Evolutionary conservation across 2,329 filamentous ascomycete species (phyloP), one percentile per base, ranked within the genome.

Genomic region (Dactylonectria estremocensis): DNA sequence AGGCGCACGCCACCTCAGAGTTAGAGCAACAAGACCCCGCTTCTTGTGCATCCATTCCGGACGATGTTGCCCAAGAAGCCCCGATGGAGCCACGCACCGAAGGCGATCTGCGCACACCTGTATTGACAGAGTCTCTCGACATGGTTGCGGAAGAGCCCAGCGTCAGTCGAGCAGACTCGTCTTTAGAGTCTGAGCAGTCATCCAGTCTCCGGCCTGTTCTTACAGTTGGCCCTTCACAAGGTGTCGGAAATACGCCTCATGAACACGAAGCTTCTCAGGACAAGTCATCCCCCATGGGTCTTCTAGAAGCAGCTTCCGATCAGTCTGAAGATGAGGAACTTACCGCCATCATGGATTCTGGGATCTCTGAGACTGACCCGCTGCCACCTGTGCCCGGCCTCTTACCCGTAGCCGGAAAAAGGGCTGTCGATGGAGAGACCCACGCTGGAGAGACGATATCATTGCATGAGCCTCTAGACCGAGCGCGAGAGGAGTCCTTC

Each of bases 371-470:
- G 14, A 20, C n/a, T 11, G 55, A 20, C 20, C 16, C 31, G 16
- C 52, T 58, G 37, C 49, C 18, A 20, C 10, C 16, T 8, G 28
- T 48, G 18, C 22, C 60, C n/a, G 55, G 70, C 43, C 56, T 59
- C 20, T 57, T 60, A 20, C 59, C 59, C 20, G 45, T 59, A 48
- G 45, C 59, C n/a, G 52, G 61, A 40, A 18, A 43, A 28, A 40
- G 37, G 22, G 33, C 28, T 24, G 48, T 18, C 28, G n/a, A 58
- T 5, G 37, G 56, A 24, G 59, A 49, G 22, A 64, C 57, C 37
- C 53, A 62, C 20, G 50, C 59, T 28, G 59, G 22, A 22, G 60
- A 71, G 20, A 59, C 60, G 37, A 33, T 40, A 7, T 52, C 40
- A 14, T 16, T 49, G 18, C 37, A 28, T 28, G 55, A 69, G 10